A percentile compares a stretch with the other conserved stretches of the same genome.
phyloP scores from a whole-genome alignment of 2,329 filamentous ascomycete species.

The Sphaerulina musiva region DNA sequence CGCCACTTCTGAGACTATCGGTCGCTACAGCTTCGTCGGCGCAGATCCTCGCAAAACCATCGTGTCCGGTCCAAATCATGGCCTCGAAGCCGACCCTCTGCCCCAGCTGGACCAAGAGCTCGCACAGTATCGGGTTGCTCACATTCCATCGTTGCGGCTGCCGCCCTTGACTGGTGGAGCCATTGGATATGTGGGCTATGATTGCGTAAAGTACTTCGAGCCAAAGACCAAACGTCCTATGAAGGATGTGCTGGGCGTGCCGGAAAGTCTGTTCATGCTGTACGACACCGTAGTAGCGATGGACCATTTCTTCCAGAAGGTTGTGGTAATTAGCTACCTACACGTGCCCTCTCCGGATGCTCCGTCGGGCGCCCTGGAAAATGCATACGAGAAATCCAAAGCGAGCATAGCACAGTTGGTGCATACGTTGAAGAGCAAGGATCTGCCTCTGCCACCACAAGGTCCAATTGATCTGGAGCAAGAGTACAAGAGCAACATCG shows the following conservation, averaged over 20 bases:
- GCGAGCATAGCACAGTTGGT: slow-evolving; percentile 61
- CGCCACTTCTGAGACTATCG: slow-evolving; percentile 82
- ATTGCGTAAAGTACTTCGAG: slow-evolving; percentile 96
- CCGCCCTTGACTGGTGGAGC: slow-evolving; percentile 86
- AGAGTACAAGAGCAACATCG: slow-evolving; percentile 87
- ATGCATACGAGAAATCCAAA: slow-evolving; percentile 64
- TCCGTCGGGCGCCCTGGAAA: slow-evolving; percentile 48
- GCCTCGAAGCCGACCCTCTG: slow-evolving; percentile 75
- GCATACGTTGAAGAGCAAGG: slow-evolving; percentile 62
- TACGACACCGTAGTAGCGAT: slow-evolving; percentile 92
- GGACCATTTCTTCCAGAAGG: slow-evolving; percentile 86
- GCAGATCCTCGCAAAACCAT: slow-evolving; percentile 72
- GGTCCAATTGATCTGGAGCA: slow-evolving; percentile 64
- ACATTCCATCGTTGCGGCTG: slow-evolving; percentile 73
- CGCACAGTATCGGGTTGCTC: slow-evolving; percentile 67
- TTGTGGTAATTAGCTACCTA: slow-evolving; percentile 91
- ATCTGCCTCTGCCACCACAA: slow-evolving; percentile 63
- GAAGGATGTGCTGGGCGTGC: slow-evolving; percentile 80
- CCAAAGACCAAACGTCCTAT: slow-evolving; percentile 80
- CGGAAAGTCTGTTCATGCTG: slow-evolving; percentile 94
- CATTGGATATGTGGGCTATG: slow-evolving; percentile 94
- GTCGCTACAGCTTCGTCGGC: slow-evolving; percentile 91
- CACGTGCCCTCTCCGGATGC: slow-evolving; percentile 49
- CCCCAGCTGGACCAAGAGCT: slow-evolving; percentile 77
- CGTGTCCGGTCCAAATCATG: slow-evolving; percentile 81